phyloP scores from a whole-genome alignment of 148 eudicot species.

The Rhododendron griersonianum region DNA sequence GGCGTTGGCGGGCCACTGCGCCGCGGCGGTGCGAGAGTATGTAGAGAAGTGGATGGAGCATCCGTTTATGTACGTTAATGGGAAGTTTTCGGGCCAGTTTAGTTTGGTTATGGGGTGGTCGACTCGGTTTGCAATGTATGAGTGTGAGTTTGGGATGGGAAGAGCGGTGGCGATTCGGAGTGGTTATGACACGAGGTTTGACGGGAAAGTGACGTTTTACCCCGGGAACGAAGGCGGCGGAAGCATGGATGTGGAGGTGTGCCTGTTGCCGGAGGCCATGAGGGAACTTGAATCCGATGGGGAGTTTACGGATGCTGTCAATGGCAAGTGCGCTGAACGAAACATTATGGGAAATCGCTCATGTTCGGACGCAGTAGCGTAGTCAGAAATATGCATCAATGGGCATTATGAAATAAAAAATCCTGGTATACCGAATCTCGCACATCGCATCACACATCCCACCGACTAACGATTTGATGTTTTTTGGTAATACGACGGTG shows the following conservation, averaged over 20 bases:
- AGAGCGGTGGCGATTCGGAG: constrained; percentile 25
- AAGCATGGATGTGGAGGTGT: constrained; percentile 30
- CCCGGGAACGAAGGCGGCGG: constrained; percentile 16
- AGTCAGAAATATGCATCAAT: too few relatives aligned
- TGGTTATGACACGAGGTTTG: constrained; percentile 18
- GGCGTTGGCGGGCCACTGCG: neutral
- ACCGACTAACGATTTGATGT: too few relatives aligned
- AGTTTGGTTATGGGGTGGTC: constrained; percentile 21
- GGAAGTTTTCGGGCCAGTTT: constrained; percentile 8
- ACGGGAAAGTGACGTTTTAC: constrained; percentile 23
- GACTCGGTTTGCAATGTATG: constrained; percentile 27
- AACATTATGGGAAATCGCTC: too few relatives aligned
- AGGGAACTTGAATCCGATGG: constrained; percentile 14
- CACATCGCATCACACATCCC: too few relatives aligned
- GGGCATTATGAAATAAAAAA: too few relatives aligned
- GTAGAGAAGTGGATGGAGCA: constrained; percentile 10
- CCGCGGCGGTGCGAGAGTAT: neutral
- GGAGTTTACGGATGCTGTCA: constrained; percentile 11
- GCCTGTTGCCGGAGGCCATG: constrained; percentile 19
- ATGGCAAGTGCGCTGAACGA: neutral
- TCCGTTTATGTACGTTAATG: constrained; percentile 5
- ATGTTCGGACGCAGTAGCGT: too few relatives aligned
- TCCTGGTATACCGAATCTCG: too few relatives aligned
- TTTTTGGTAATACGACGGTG: too few relatives aligned
- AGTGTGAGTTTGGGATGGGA: constrained; percentile 24